Conservation (phyloP, 2,329 filamentous ascomycete species). For the Talaromyces rugulosus region DNA sequence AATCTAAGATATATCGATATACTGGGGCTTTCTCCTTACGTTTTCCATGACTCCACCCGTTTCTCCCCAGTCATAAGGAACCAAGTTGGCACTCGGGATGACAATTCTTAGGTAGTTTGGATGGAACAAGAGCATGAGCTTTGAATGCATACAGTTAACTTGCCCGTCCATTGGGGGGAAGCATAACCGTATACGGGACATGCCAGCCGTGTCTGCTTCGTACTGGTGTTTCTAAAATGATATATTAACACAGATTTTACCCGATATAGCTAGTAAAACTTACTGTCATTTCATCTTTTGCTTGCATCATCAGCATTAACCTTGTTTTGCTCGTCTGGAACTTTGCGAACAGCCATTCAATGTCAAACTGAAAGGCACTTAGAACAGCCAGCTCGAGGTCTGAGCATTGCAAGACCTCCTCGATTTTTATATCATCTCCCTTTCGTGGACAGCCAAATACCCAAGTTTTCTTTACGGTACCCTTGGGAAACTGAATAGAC, state of each 20-base stretch:
- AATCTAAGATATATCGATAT: neutral
- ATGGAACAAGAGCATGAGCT: conserved; percentile 86
- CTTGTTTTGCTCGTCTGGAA: conserved; percentile 59
- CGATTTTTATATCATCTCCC: conserved; percentile 75
- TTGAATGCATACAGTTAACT: conserved; percentile 82
- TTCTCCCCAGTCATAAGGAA: conserved; percentile 86
- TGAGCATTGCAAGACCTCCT: conserved; percentile 74
- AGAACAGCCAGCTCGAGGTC: conserved; percentile 72
- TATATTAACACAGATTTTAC: neutral
- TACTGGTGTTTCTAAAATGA: conserved; percentile 33
- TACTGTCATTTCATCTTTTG: conserved; percentile 46
- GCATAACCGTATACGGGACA: conserved; percentile 59
- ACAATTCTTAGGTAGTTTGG: conserved; percentile 69
- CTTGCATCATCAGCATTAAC: conserved; percentile 61
- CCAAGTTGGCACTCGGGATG: conserved; percentile 82
- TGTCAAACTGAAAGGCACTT: conserved; percentile 84
- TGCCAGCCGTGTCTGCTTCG: conserved; percentile 35
- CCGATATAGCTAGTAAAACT: conserved; percentile 7
- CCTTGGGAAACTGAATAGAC: conserved; percentile 49
- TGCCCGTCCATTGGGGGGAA: conserved; percentile 76
- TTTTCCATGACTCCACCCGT: conserved; percentile 70
- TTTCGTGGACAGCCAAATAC: conserved; percentile 58
- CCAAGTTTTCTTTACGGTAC: conserved; percentile 79
- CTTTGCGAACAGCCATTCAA: conserved; percentile 72
- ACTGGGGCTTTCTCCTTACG: conserved; percentile 40